Percentiles rank a stretch among this genome's conserved stretches.
These are phyloP conservation scores for Hypoxylon fragiforme DNA, from an alignment of 495 filamentous ascomycete genomes.

Conservation along the genomic window DNA sequence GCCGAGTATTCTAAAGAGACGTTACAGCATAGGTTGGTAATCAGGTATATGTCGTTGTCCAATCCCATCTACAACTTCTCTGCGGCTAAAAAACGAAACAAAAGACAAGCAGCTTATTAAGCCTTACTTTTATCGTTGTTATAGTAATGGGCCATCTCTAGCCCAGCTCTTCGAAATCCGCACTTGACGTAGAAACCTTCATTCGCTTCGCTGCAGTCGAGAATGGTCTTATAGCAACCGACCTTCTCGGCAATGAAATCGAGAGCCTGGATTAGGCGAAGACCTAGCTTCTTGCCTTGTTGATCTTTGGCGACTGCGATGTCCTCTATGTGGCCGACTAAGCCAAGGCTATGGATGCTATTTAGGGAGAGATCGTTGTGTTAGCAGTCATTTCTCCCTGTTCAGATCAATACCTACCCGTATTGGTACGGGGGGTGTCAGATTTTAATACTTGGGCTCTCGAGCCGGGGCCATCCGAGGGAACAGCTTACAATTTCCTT, in stretches of 20 bases:
- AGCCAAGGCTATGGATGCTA: slow-evolving; percentile 71
- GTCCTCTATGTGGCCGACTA: slow-evolving; percentile 97
- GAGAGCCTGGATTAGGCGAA: slow-evolving; percentile 91
- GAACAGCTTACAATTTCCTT: slow-evolving; percentile 69
- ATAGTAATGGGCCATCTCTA: slow-evolving; percentile 98
- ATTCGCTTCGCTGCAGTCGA: slow-evolving; percentile 69
- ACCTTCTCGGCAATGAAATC: slow-evolving; percentile 83
- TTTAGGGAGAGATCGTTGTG: slow-evolving; percentile 7
- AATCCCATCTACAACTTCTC: not conserved
- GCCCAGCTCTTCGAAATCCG: slow-evolving; percentile 87
- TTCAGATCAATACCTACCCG: not conserved
- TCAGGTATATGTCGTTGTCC: slow-evolving; percentile 6
- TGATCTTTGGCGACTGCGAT: slow-evolving; percentile 92
- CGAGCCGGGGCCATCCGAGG: not conserved
- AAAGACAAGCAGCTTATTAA: slow-evolving; percentile 35
- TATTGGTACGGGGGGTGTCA: not conserved
- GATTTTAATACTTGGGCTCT: not conserved
- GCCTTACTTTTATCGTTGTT: slow-evolving; percentile 55
- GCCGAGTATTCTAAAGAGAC: slow-evolving; percentile 19
- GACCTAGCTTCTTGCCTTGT: slow-evolving; percentile 93
- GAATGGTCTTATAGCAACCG: slow-evolving; percentile 87
- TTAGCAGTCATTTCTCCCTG: slow-evolving; percentile 7
- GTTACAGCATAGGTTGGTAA: no score
- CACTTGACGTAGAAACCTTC: slow-evolving; percentile 99
- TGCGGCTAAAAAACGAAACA: not conserved